Evolutionary conservation across 1,284 basidiomycete genomes (phyloP).

Genomic region (Leccinum pachyderme): DNA sequence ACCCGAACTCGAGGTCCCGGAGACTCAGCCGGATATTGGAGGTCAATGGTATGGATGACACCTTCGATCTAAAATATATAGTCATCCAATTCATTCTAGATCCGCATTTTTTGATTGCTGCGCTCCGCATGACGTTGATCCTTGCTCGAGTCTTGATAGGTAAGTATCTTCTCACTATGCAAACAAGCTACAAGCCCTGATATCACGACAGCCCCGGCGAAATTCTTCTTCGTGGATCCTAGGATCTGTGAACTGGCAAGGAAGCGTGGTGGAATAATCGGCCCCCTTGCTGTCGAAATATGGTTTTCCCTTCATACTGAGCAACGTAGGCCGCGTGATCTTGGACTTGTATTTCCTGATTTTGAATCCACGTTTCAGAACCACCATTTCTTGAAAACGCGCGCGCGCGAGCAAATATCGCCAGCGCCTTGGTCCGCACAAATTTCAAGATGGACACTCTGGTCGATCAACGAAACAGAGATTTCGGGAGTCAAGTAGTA

Average conservation of each 20-base stretch:
- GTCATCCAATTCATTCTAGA: not conserved
- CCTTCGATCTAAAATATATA: not conserved
- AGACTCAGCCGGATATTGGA: constrained; percentile 20
- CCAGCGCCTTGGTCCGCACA: not conserved
- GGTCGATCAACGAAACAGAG: not conserved
- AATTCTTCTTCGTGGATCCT: not conserved
- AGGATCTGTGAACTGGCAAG: not conserved
- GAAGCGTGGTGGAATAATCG: not conserved
- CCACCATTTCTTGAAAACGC: not conserved
- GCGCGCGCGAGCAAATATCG: not conserved
- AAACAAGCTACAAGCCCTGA: not conserved
- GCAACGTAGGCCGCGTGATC: not conserved
- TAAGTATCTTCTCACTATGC: not conserved
- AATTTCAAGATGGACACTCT: not conserved
- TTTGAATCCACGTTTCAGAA: not conserved
- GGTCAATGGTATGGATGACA: not conserved
- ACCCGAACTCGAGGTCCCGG: not conserved
- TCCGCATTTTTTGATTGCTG: not conserved
- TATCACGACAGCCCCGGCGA: not conserved
- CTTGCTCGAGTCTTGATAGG: not conserved
- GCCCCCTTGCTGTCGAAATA: not conserved
- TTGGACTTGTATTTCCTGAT: not conserved
- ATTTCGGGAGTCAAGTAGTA: not conserved
- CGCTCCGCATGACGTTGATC: not conserved
- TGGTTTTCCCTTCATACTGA: not conserved